Base-by-base conservation (phyloP, 208 protist species). In the Trypanosoma grayi region DNA sequence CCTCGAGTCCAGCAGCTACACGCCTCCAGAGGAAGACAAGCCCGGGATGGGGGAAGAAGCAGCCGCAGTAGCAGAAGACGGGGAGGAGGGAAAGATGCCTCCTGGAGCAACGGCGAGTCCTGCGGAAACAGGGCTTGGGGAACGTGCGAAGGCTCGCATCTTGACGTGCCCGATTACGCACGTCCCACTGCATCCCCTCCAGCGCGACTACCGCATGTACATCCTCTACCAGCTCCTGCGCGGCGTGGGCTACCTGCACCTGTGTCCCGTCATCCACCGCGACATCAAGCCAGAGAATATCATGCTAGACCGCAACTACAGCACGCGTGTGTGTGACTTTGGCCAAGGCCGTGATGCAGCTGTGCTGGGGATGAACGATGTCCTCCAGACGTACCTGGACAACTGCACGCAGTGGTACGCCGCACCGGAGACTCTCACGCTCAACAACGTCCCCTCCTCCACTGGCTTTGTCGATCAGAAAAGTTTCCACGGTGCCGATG, bases 221-320 rank as follows among this genome's bases (percentile, higher is more conserved):
- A 97, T 98, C 34, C 83, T 98, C 16, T 98, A 98, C 69, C 97
- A 99, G 60, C 77, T 98, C 20, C 70, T 99, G n/a, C 94, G 96
- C 44, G 88, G 94, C 25, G 78, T 99, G 4, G 96, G 97, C 46
- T 99, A 98, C 74, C 79, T 98, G 48, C 94, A 97, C 40, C 60
- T 66, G 11, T 93, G 84, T 60, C 72, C 51, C 0, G 81, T 97
- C 7, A 85, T 98, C 10, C 95, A 98, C 60, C 80, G 95, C 3
- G 95, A 98, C 69, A 50, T 98, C 37, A 98, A 97, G 60, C 93
- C 93, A 8, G 81, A 90, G 59, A 97, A 97, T 67, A 77, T 97
- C 30, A 78, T 97, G 60, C 60, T 97, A 9, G 89, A 96, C 59
- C 71, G 81, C 31, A 92, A 94, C 68, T 98, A 97, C 81, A 67